A percentile compares a stretch with the other conserved stretches of the same genome.
These are phyloP conservation scores for Cenchrus purpureus DNA, from an alignment of 176 grass and related monocot genomes.

Conservation along the genomic window DNA sequence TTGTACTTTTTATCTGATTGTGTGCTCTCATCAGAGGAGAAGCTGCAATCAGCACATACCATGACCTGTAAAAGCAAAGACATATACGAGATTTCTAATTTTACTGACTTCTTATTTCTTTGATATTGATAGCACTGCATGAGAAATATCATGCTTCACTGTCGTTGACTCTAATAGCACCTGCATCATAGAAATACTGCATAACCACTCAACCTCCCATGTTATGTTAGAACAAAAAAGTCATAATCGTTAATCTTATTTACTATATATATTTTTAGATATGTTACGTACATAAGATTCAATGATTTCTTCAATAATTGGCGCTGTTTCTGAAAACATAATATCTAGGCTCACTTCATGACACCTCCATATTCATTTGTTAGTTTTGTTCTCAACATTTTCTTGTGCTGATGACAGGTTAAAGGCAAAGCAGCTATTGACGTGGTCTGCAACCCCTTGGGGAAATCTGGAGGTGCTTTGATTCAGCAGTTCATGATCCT, in stretches of 20 bases:
- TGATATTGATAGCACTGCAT: neutral
- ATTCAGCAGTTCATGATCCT: constrained; percentile 99
- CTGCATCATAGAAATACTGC: neutral
- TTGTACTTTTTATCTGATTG: constrained; percentile 10
- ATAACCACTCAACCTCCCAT: neutral
- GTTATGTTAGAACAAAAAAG: neutral
- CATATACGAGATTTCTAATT: neutral
- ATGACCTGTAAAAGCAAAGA: neutral
- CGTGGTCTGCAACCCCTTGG: constrained; percentile 98
- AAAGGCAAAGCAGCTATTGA: constrained; percentile 99
- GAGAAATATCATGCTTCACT: constrained; percentile 10
- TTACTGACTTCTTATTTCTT: neutral
- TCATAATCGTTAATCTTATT: neutral
- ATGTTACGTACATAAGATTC: neutral
- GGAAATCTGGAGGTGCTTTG: constrained; percentile 96
- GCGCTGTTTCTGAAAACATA: neutral
- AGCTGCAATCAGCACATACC: neutral
- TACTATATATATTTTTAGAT: neutral
- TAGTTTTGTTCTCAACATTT: constrained; percentile 18
- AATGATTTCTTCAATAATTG: neutral
- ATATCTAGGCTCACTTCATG: neutral
- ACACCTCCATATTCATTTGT: neutral
- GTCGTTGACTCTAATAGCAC: neutral
- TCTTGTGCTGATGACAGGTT: constrained; percentile 57
- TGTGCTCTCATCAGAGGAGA: constrained; percentile 2